These are phyloP conservation scores for Leccinum griseonigrum DNA, from an alignment of 1,284 basidiomycete genomes.

Conservation along the genomic window DNA sequence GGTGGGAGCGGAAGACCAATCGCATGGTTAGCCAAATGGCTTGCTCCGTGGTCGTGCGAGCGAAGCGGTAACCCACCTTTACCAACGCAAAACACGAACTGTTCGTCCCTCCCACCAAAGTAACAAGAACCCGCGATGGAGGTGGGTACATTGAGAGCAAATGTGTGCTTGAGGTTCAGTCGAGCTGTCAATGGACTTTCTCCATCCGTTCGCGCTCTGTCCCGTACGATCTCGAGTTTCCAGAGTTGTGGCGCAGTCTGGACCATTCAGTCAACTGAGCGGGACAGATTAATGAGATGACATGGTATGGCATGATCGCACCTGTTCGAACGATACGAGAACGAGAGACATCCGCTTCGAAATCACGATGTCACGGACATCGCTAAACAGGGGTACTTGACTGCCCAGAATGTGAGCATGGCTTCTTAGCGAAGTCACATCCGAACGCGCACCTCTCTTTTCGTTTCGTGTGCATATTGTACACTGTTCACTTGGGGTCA, in stretches of 20 bases:
- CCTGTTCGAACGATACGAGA: conserved; percentile 59
- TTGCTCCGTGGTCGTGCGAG: neutral
- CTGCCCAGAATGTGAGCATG: conserved; percentile 34
- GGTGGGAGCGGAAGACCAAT: neutral
- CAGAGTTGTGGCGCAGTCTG: conserved; percentile 77
- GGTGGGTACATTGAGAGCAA: conserved; percentile 65
- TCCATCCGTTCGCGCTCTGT: conserved; percentile 33
- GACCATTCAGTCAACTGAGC: neutral
- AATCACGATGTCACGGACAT: conserved; percentile 71
- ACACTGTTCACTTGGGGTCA: conserved; percentile 44
- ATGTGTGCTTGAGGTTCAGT: conserved; percentile 60
- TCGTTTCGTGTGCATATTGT: conserved; percentile 62
- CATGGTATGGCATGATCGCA: conserved; percentile 20
- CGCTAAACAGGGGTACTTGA: conserved; percentile 72
- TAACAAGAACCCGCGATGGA: conserved; percentile 77
- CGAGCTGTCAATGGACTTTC: conserved; percentile 39
- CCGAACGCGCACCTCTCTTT: conserved; percentile 58
- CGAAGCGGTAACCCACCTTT: conserved; percentile 49
- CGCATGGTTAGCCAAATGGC: neutral
- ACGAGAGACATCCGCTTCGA: conserved; percentile 56
- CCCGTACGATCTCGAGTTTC: conserved; percentile 66
- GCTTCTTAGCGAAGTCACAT: neutral
- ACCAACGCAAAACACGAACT: conserved; percentile 71
- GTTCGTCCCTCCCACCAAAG: conserved; percentile 73
- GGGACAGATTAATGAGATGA: neutral